Percentiles rank a stretch among this genome's conserved stretches.
Conservation (phyloP, 495 filamentous ascomycete genomes). For the Bryoglossum gracile region DNA sequence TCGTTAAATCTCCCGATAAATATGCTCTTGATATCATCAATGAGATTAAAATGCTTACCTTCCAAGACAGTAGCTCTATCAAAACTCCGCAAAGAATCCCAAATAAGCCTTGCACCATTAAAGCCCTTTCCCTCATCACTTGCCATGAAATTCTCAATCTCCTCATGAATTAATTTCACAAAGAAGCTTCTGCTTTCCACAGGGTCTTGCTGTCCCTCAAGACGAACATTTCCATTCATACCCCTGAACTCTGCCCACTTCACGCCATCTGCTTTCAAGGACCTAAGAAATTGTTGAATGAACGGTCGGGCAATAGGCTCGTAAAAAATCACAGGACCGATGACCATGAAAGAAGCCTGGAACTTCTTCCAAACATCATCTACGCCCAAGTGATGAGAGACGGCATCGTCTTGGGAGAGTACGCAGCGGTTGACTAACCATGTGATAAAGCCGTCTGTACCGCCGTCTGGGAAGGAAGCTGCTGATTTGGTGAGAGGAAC, state of each 20-base stretch:
- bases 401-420: conserved; percentile 59
- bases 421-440: conserved; percentile 70
- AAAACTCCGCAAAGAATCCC: conserved; percentile 60
- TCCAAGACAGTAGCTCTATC: conserved; percentile 55
- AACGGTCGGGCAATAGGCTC: conserved; percentile 82
- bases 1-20: neutral
- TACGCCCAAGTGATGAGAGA: conserved; percentile 69
- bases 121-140: conserved; percentile 63
- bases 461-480: conserved; percentile 61
- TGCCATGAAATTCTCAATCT: conserved; percentile 61
- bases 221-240: conserved; percentile 53
- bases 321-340: conserved; percentile 69
- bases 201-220: conserved; percentile 46
- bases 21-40: too few species aligned
- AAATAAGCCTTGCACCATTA: conserved; percentile 81
- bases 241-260: conserved; percentile 65
- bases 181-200: conserved; percentile 56
- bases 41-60: conserved; percentile 22
- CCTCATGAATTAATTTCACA: conserved; percentile 63
- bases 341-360: conserved; percentile 53
- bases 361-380: conserved; percentile 77
- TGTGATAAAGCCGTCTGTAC: conserved; percentile 57
- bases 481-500: conserved; percentile 57
- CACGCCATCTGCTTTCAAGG: conserved; percentile 68
- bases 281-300: conserved; percentile 55